Evolutionary conservation across 2,329 filamentous ascomycete species (phyloP), one percentile per base, ranked within the genome.

Genomic region (Fusarium piperis): DNA sequence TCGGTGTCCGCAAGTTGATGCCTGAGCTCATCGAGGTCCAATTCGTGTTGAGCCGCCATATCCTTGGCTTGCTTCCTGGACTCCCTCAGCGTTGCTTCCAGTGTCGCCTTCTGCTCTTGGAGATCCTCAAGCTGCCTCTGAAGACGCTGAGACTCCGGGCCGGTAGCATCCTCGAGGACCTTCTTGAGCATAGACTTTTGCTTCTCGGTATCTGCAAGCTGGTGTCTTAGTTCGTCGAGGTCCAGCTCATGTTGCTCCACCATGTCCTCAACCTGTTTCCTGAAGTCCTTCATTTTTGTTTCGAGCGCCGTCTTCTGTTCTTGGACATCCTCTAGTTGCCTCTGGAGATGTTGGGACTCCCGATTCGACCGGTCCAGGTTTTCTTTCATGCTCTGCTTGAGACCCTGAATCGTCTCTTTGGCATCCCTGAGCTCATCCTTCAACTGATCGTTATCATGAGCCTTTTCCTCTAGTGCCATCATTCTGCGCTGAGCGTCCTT

Each of bases 311-410:
- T 28, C 23, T 46, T 46, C 23, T 46, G 41, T 46, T 46, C 41
- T 26, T 46, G 41, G 5, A 88, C 80, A 65, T 89, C 88, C 28
- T 85, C 82, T 26, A 92, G 83, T 44, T 87, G 88, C 7, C 79
- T 77, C 71, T 89, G 85, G 4, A 92, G 82, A 51, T 87, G 86
- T 28, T 84, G 79, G 2, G 81, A 78, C 58, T 86, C 86, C 20
- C 85, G 80, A 20, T 84, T 82, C 18, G 85, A 82, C 66, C 82
- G 82, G 63, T 89, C 88, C 7, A 94, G 81, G 64, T 94, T 92
- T 51, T 88, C 83, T 73, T 94, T 85, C 41, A 90, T 82, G 48
- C 85, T 85, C 20, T 83, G 82, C 76, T 92, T 87, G 6, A 92
- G 81, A n/a, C 23, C 26, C 16, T 48, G 44, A 12, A 48, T 48